Evolutionary conservation across 495 filamentous ascomycete species (phyloP), one percentile per base, ranked within the genome.

Genomic region (Trichoderma asperelloides): DNA sequence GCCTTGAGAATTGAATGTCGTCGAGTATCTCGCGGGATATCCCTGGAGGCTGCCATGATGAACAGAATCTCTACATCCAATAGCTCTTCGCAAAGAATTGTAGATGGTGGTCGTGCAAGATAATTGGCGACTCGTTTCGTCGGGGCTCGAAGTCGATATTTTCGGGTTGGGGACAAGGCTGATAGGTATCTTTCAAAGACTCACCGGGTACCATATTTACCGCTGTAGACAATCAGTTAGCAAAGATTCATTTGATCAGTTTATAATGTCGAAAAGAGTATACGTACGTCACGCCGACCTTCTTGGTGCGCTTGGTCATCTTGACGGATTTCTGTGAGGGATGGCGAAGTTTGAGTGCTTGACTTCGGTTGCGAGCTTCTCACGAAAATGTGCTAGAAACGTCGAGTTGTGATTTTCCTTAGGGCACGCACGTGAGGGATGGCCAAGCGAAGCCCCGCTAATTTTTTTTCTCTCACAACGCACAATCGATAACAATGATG

Each of bases 251-350:
- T 65, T 65, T 45, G 4, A 60, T 51, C 5, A 66, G 12, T 33
- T n/a, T 66, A 13, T 71, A 63, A 73, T 70, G 65, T 51, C 18
- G 18, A 18, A 57, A 27, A 47, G 66, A 63, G 15, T 64, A 65
- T 75, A 81, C 80, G 74, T 83, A 78, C 84, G 84, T 86, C 72
- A 86, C 83, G 75, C 93, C 92, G 90, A 96, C 93, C 91, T 96
- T 96, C 90, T 96, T 96, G 66, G 92, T 96, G 83, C 92, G 87
- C 85, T 96, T 96, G 76, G 92, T 94, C 92, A 96, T 96, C 79
- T 88, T 92, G 86, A 78, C 79, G 78, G 76, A 70, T 71, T 74
- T 65, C 40, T 70, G 28, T n/a, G 33, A 49, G 41, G 33, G 64
- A 65, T 65, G 64, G 39, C 40, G 41, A 21, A 27, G 64, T 39